These are phyloP conservation scores for Phytophthora syringae DNA, from an alignment of 352 stramenopile genomes.

Conservation along the genomic window DNA sequence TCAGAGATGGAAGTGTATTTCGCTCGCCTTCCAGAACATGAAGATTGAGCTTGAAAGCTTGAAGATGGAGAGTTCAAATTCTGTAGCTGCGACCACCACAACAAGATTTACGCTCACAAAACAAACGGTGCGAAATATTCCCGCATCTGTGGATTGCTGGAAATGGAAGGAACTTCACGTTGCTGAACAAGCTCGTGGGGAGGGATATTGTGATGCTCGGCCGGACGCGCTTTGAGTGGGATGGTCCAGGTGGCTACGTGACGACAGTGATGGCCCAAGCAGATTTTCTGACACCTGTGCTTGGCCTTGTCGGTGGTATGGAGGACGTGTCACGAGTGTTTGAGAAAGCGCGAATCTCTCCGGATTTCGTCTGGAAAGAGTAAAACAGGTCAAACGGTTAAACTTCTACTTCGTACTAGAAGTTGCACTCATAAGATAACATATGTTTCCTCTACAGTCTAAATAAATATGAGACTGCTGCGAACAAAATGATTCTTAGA, in stretches of 20 bases:
- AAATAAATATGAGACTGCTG: no score
- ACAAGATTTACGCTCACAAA: background rate
- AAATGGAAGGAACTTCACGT: background rate
- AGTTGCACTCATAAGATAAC: no score
- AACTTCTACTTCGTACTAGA: no score
- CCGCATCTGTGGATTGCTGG: background rate
- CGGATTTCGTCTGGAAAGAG: slow-evolving; percentile 3
- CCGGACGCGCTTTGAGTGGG: background rate
- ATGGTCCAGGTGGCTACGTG: background rate
- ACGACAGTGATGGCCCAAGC: background rate
- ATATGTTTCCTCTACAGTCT: no score
- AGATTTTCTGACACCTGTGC: slow-evolving; percentile 12
- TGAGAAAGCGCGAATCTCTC: background rate
- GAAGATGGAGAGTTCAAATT: background rate
- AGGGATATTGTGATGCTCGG: slow-evolving; percentile 1
- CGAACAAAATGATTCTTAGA: no score
- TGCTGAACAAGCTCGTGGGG: background rate
- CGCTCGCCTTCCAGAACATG: background rate
- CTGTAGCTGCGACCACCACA: background rate
- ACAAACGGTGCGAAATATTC: background rate
- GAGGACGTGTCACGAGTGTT: slow-evolving; percentile 3
- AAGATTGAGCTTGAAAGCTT: background rate
- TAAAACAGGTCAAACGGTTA: no score
- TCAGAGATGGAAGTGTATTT: background rate
- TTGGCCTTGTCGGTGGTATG: background rate